Evolutionary conservation across 2,329 filamentous ascomycete species (phyloP).

Genomic region (Botrytis deweyae): DNA sequence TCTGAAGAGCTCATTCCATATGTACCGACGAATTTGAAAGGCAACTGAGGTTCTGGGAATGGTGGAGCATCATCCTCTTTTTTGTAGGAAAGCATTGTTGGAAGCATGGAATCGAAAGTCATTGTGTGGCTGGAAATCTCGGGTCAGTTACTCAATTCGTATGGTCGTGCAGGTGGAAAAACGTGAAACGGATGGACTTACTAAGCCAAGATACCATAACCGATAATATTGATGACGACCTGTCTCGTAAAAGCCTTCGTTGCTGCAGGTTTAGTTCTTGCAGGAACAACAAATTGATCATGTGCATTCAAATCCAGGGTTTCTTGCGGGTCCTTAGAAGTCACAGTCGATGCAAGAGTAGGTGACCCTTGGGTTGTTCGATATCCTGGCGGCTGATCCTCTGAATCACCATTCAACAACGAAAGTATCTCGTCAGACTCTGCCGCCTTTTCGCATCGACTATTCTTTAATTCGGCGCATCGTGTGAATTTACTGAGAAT

Average conservation of each 20-base stretch:
- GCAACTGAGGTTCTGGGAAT: conserved; percentile 57
- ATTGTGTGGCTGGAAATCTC: conserved; percentile 76
- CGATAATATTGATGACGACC: conserved; percentile 82
- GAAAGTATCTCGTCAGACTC: conserved; percentile 49
- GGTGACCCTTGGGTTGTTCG: conserved; percentile 59
- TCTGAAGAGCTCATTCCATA: conserved; percentile 80
- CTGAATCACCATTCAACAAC: conserved; percentile 54
- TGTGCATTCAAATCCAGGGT: conserved; percentile 39
- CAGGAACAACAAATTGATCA: conserved; percentile 27
- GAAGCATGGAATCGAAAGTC: conserved; percentile 90
- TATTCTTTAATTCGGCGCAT: conserved; percentile 38
- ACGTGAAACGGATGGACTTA: conserved; percentile 52
- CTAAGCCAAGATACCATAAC: conserved; percentile 92
- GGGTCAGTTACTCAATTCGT: conserved; percentile 28
- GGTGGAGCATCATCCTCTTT: conserved; percentile 34
- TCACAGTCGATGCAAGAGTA: conserved; percentile 43
- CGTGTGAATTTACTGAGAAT: conserved; percentile 49
- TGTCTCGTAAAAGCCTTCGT: conserved; percentile 76
- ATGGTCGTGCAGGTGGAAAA: conserved; percentile 17
- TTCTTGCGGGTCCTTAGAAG: conserved; percentile 42
- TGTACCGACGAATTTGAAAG: conserved; percentile 86
- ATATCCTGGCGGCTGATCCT: conserved; percentile 68
- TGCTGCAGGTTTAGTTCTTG: conserved; percentile 43
- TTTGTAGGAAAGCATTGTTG: conserved; percentile 67
- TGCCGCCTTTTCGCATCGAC: conserved; percentile 42